Base-by-base conservation (phyloP, 75 land plant genomes). In the Isoetes taiwanensis region DNA sequence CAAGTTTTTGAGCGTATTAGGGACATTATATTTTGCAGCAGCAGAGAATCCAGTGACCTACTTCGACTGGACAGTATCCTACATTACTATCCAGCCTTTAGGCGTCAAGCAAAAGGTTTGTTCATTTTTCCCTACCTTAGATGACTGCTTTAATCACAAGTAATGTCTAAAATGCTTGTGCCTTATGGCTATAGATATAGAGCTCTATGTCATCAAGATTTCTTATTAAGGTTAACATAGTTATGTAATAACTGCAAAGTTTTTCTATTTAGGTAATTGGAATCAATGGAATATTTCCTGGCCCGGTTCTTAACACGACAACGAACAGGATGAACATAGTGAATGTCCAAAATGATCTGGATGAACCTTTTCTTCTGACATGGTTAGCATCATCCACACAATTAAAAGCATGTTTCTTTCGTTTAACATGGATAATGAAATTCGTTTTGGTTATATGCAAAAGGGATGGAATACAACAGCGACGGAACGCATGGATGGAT, bases 321-420 rank as follows among this genome's bases (percentile, higher is more conserved):
- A 46, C 50, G 21, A 46, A 46, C 50, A 46, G 50, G 50, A 46
- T 46, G 21, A 46, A 46, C 16, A 46, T 46, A 6, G 50, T 46
- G 5, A 46, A 46, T n/a, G 19, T 46, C 6, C 50, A 46, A 8
- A 46, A 46, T 23, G 25, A 46, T 16, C 16, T 46, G 50, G 50
- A 46, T 16, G 50, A 46, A 23, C 50, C 50, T 23, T 46, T 46
- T 46, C 50, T 46, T 6, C 50, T 46, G 21, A 46, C 50, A 19
- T 46, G 50, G 50, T 46, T 19, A 6, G 50, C 23, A 23, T 3
- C 4, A 6, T 6, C 16, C 50, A 46, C 12, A 46, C n/a, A n/a
- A n/a, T n/a, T n/a, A 5, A 46, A 46, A 46, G 38, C 38, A 9
- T 14, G 11, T 37, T 14, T 37, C 14, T 37, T 14, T 37, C 38